Percentiles rank a stretch among this genome's conserved stretches.
These are phyloP conservation scores for Hypoxylon subgilvum DNA, from an alignment of 495 filamentous ascomycete species.

Conservation along the genomic window DNA sequence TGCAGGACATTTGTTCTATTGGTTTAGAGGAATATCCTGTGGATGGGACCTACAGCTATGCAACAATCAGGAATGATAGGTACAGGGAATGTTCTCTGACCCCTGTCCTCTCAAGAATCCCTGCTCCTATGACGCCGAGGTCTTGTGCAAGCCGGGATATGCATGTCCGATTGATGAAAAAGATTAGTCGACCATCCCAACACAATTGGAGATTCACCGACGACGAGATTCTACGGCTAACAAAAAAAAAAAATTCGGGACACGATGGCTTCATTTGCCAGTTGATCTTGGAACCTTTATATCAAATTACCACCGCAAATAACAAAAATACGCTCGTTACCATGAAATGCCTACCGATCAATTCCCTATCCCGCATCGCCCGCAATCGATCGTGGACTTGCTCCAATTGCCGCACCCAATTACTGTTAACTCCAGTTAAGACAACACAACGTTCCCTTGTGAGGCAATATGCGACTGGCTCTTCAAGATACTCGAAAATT, in stretches of 20 bases:
- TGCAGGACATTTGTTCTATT: neutral
- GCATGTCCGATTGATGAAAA: constrained; percentile 24
- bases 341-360: constrained; percentile 44
- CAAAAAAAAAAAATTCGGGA: too few relatives aligned
- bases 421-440: constrained; percentile 26
- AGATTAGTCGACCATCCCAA: constrained; percentile 31
- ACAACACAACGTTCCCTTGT: constrained; percentile 34
- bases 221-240: neutral
- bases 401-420: constrained; percentile 49
- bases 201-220: constrained; percentile 28
- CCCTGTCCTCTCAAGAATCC: constrained; percentile 19
- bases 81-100: constrained; percentile 26
- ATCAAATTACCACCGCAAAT: constrained; percentile 19
- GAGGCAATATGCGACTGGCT: constrained; percentile 41
- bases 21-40: too few relatives aligned
- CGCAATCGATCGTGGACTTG: constrained; percentile 49
- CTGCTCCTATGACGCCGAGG: constrained; percentile 40
- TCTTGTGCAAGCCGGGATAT: constrained; percentile 17
- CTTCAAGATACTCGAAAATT: constrained; percentile 30
- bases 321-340: constrained; percentile 21
- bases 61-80: too few relatives aligned
- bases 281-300: constrained; percentile 15
- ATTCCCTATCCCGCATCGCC: constrained; percentile 38
- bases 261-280: constrained; percentile 25
- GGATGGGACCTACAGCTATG: too few relatives aligned